Conservation (phyloP, 2,329 filamentous ascomycete genomes). For the Xylaria sp. region DNA sequence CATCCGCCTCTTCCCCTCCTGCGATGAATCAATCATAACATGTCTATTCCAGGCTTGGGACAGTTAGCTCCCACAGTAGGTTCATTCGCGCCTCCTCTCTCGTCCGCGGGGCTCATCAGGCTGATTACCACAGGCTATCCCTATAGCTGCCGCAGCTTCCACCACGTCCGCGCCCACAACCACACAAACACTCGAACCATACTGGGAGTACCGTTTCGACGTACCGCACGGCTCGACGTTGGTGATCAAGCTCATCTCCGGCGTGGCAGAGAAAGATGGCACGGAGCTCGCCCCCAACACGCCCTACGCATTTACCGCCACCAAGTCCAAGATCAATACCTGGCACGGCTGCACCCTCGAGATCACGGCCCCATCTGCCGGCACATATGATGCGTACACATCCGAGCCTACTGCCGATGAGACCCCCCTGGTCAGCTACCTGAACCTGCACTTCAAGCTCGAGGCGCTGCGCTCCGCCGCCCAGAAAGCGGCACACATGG, state of each 20-base stretch:
- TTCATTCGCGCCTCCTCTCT: not conserved
- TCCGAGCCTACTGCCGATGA: constrained; percentile 75
- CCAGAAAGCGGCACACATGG: constrained; percentile 49
- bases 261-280: constrained; percentile 92
- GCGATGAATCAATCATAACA: constrained; percentile 56
- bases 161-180: constrained; percentile 48
- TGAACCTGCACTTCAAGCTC: constrained; percentile 88
- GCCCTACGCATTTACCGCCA: constrained; percentile 79
- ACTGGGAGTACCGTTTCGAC: constrained; percentile 81
- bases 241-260: constrained; percentile 69
- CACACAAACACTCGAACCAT: constrained; percentile 61
- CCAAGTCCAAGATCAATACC: constrained; percentile 87
- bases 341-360: constrained; percentile 91
- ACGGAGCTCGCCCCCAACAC: constrained; percentile 86
- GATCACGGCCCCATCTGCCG: constrained; percentile 63
- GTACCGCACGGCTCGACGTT: constrained; percentile 58
- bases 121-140: constrained; percentile 28
- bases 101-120: not conserved
- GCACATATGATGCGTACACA: constrained; percentile 53
- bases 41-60: constrained; percentile 78
- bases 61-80: constrained; percentile 67
- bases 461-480: constrained; percentile 72
- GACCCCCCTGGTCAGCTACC: constrained; percentile 78
- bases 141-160: constrained; percentile 29
- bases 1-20: not conserved